phyloP scores from a whole-genome alignment of 805 yeast genomes.

The Metschnikowia proteae region DNA sequence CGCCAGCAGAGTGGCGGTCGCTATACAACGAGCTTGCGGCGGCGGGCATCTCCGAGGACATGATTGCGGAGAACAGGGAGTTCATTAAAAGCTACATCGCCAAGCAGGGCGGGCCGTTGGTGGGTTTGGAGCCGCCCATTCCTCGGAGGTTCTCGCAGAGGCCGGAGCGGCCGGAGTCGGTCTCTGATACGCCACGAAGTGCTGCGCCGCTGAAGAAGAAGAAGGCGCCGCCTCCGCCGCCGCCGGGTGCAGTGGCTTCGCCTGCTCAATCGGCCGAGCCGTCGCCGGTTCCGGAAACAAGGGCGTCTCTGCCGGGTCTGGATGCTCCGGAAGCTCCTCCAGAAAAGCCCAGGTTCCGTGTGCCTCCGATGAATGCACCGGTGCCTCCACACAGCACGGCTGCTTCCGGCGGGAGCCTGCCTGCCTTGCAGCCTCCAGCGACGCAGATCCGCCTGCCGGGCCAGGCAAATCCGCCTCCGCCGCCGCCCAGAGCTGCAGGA shows the following conservation, averaged over 20 bases:
- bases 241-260: neutral
- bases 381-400: conserved; percentile 3
- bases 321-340: neutral
- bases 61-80: conserved; percentile 82
- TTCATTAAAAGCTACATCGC: conserved; percentile 76
- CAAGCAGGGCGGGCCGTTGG: conserved; percentile 73
- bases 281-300: conserved; percentile 8
- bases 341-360: conserved; percentile 7
- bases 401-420: no score
- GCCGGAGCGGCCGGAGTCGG: neutral
- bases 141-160: conserved; percentile 43
- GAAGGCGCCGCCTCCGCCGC: conserved; percentile 1
- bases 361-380: conserved; percentile 12
- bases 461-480: neutral
- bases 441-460: neutral
- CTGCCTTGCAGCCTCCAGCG: neutral
- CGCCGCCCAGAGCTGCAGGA: neutral
- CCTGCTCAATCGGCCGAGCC: neutral
- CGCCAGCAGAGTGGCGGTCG: conserved; percentile 82
- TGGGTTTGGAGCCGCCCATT: conserved; percentile 80
- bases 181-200: neutral
- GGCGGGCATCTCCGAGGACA: conserved; percentile 80
- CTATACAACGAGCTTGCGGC: conserved; percentile 68
- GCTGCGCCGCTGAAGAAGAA: neutral
- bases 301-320: neutral